These are phyloP conservation scores for Chlamydomonas reinhardtii DNA, from an alignment of 163 green algal species.

Conservation along the genomic window DNA sequence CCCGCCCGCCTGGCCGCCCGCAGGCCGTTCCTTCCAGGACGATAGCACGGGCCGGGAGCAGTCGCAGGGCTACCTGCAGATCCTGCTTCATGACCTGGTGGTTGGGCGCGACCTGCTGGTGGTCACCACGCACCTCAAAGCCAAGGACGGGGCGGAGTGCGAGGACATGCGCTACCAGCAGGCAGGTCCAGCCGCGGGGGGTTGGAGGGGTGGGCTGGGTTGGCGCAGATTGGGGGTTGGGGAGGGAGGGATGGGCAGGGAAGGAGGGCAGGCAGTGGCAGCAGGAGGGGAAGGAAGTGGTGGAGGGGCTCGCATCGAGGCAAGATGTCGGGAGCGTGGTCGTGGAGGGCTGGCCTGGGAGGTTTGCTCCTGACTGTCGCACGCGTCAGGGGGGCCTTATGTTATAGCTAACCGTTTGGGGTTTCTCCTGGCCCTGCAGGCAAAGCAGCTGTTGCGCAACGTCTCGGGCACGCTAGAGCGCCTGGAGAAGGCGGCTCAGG, in stretches of 20 bases:
- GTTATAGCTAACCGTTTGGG: no score
- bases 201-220: neutral
- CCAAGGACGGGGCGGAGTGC: conserved; percentile 74
- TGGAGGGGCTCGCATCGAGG: neutral
- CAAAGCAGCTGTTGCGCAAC: conserved; percentile 22
- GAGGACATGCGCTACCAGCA: conserved; percentile 65
- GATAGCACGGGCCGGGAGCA: conserved; percentile 2
- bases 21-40: conserved; percentile 44
- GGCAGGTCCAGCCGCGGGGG: conserved; percentile 19
- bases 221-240: no score
- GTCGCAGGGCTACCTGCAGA: conserved; percentile 63
- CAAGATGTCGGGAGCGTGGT: neutral
- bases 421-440: conserved; percentile 2
- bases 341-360: no score
- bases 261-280: no score
- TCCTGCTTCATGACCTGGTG: conserved; percentile 58
- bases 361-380: no score
- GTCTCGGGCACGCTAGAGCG: conserved; percentile 7
- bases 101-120: conserved; percentile 60
- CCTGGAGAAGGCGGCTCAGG: neutral
- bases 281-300: neutral
- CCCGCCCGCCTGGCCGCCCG: neutral
- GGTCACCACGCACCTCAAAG: conserved; percentile 83
- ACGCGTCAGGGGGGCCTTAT: no score
- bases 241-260: neutral